A percentile compares a stretch with the other conserved stretches of the same genome.
Evolutionary conservation across 768 basidiomycete genomes (phyloP).

Genomic region (Termitomyces sp.): DNA sequence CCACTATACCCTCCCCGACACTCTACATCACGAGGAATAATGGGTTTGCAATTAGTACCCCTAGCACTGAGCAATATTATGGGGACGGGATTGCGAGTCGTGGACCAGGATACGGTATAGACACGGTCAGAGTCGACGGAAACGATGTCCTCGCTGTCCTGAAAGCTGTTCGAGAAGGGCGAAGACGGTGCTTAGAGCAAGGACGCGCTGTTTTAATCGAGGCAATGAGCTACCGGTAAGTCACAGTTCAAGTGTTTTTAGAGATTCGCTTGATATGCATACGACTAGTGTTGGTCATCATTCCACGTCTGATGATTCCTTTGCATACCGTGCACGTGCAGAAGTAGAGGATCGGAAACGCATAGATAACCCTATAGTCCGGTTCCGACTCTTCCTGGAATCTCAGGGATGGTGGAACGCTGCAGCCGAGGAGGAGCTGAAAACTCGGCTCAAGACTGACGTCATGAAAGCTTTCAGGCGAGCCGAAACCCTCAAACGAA

Average conservation of each 20-base stretch:
- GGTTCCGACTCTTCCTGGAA: constrained; percentile 85
- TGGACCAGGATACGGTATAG: constrained; percentile 89
- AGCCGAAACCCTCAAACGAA: constrained; percentile 66
- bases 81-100: constrained; percentile 93
- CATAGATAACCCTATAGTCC: constrained; percentile 83
- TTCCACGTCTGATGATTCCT: constrained; percentile 93
- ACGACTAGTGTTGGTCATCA: constrained; percentile 79
- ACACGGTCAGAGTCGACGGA: constrained; percentile 90
- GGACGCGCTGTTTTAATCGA: constrained; percentile 82
- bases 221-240: constrained; percentile 86
- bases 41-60: constrained; percentile 94
- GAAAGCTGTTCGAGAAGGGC: constrained; percentile 65
- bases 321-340: constrained; percentile 83
- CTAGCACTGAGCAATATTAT: constrained; percentile 81
- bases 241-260: not conserved
- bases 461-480: constrained; percentile 77
- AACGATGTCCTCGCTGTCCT: constrained; percentile 89
- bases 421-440: constrained; percentile 68
- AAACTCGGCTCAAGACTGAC: constrained; percentile 61
- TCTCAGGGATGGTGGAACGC: constrained; percentile 82
- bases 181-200: constrained; percentile 68
- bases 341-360: constrained; percentile 93
- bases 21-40: constrained; percentile 79
- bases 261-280: not conserved
- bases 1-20: constrained; percentile 70